Base-by-base conservation (phyloP, 257 asterid species). In the Fraxinus anomala region DNA sequence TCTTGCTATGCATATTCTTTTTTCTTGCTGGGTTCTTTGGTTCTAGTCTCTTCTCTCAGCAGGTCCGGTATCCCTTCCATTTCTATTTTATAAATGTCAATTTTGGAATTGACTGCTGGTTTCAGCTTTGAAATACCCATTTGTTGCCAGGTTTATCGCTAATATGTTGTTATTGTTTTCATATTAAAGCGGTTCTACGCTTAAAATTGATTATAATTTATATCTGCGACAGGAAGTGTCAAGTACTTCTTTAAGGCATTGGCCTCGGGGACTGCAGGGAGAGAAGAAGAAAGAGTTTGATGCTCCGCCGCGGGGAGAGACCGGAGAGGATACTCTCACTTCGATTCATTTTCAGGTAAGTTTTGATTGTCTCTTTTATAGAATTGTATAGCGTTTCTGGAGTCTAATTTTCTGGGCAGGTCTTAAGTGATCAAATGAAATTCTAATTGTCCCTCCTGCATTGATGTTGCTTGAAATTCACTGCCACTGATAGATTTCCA, bases 11-110 rank as follows among this genome's bases (percentile, higher is more conserved):
- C 85, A 83, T 94, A 39, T 91, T 86, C 87, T 94, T 90, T 83
- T 91, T 94, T 68, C 89, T 94, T 44, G 93, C 93, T 69, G 97
- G 98, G 28, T 92, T 92, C 75, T 88, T 91, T 72, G 97, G 97
- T 77, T 91, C 92, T 4, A 82, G 91, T 24, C 96, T 94, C 28
- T 83, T 94, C 75, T 87, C 88, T 76, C 93, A 88, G 69, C 94
- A 87, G 97, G 98, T 92, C 33, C 5, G 16, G 49, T 2, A 42
- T 54, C 3, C 12, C 56, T 19, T 54, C 12, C 5, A 8, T 51
- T 37, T 12, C 33, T 44, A 47, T 71, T 51, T 23, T 36, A 21
- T 16, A 49, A 40, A 40, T 40, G 49, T 40, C 49, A 2, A 40
- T 40, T 21, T 49, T 17, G 61, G 19, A 49, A 49, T 16, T 37